These are phyloP conservation scores for Coniochaeta hoffmannii DNA, from an alignment of 2,329 filamentous ascomycete species.

Conservation along the genomic window DNA sequence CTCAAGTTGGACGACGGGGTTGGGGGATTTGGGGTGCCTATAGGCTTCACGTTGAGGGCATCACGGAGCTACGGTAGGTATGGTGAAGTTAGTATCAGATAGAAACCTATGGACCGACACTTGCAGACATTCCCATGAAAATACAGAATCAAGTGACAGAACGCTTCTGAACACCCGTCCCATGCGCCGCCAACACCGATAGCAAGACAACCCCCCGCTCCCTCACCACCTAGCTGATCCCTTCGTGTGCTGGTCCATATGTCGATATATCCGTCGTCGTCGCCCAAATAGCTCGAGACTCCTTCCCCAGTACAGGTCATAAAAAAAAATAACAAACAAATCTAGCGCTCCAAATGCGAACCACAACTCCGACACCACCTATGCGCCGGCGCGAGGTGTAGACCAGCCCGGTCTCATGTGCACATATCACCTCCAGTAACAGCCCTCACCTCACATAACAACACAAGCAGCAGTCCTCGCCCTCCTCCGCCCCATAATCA, in stretches of 20 bases:
- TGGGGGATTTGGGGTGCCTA: too few relatives aligned
- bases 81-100: too few relatives aligned
- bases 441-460: constrained; percentile 13
- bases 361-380: not conserved
- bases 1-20: too few relatives aligned
- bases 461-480: constrained; percentile 17
- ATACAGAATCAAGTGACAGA: not conserved
- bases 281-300: not conserved
- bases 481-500: constrained; percentile 39
- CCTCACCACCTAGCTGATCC: not conserved
- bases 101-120: too few relatives aligned
- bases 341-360: constrained; percentile 10
- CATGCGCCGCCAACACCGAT: not conserved
- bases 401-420: not conserved
- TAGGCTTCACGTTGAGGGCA: too few relatives aligned
- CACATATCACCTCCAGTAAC: not conserved
- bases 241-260: not conserved
- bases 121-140: too few relatives aligned
- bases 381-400: not conserved
- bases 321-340: not conserved
- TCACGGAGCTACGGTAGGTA: too few relatives aligned
- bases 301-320: not conserved
- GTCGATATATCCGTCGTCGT: too few relatives aligned
- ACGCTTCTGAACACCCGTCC: not conserved
- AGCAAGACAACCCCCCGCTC: not conserved